Base-by-base conservation (phyloP, 2,329 filamentous ascomycete species). In the Phaeoacremonium minimum region DNA sequence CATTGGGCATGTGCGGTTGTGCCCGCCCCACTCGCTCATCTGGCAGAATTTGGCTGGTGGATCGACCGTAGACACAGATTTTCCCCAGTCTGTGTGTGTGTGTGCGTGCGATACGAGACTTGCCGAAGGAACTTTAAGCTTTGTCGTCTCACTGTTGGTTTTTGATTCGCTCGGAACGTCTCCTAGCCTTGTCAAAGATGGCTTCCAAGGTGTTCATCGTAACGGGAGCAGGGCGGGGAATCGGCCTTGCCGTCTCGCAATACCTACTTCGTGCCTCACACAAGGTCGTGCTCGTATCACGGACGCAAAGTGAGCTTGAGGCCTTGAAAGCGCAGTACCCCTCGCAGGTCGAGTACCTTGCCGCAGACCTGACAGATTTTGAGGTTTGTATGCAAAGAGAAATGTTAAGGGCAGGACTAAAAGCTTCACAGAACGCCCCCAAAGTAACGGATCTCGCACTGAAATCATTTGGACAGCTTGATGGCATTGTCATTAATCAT, bases 401-500 rank as follows among this genome's bases (percentile, higher is more conserved):
- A n/a, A n/a, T n/a, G n/a, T n/a, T n/a, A n/a, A n/a, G n/a, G n/a
- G n/a, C n/a, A n/a, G n/a, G 35, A 43, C 32, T 11, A 7, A 15
- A 15, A 19, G 22, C 37, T 28, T 29, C 7, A 15, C 42, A 76
- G 73, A 60, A 84, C 18, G 75, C 78, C 4, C 59, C 71, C 2
- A 75, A 75, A 52, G 75, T 85, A 5, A 77, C 87, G 5, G 68
- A 82, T 4, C 62, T 80, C 1, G 84, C 89, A 0, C 53, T 85
- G 9, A 64, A 74, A 18, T 65, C 75, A 1, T 97, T 87, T 57
- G 83, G 82, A 8, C 70, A 67, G 33, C 63, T 98, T 5, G 89
- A 98, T 55, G 85, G 82, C 2, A 57, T 98, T 30, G 78, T 98
- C 11, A 66, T 97, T 43, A 97, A 97, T 59, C 93, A 98, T 56